Percentiles rank a stretch among this genome's conserved stretches.
Conservation (phyloP, 2,329 filamentous ascomycete genomes). For the Pestalotiopsis sp. region DNA sequence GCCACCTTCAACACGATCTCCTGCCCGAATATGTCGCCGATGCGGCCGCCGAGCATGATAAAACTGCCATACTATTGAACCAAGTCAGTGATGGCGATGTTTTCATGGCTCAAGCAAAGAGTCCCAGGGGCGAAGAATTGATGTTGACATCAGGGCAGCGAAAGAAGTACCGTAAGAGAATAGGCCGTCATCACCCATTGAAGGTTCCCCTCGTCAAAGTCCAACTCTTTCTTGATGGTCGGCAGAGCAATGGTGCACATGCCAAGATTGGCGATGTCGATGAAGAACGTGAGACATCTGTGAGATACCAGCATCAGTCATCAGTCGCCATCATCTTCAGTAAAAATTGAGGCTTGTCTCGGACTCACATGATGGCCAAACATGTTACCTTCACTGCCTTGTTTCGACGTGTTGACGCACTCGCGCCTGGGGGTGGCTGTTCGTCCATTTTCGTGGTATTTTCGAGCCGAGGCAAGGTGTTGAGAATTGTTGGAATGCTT, state of each 20-base stretch:
- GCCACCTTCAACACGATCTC: not conserved
- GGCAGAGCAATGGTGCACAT: conserved; percentile 1
- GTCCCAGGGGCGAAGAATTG: not conserved
- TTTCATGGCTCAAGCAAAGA: not conserved
- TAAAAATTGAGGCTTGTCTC: not conserved
- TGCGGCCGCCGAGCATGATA: not conserved
- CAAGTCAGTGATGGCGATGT: no score
- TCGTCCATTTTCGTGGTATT: not conserved
- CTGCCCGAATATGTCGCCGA: not conserved
- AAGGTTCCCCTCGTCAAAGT: not conserved
- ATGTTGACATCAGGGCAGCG: not conserved
- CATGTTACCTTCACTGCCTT: not conserved
- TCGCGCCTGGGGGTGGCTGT: not conserved
- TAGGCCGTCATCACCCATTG: not conserved
- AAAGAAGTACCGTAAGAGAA: not conserved
- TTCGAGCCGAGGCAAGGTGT: not conserved
- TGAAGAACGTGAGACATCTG: not conserved
- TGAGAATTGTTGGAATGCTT: not conserved
- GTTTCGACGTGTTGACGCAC: not conserved
- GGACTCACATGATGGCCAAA: not conserved
- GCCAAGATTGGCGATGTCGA: not conserved
- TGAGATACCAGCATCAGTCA: not conserved
- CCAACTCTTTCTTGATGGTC: not conserved
- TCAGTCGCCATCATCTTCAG: not conserved
- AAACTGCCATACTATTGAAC: not conserved